A percentile compares a stretch with the other conserved stretches of the same genome.
phyloP scores from a whole-genome alignment of 2,329 filamentous ascomycete species.

The Lasiodiplodia sp. region DNA sequence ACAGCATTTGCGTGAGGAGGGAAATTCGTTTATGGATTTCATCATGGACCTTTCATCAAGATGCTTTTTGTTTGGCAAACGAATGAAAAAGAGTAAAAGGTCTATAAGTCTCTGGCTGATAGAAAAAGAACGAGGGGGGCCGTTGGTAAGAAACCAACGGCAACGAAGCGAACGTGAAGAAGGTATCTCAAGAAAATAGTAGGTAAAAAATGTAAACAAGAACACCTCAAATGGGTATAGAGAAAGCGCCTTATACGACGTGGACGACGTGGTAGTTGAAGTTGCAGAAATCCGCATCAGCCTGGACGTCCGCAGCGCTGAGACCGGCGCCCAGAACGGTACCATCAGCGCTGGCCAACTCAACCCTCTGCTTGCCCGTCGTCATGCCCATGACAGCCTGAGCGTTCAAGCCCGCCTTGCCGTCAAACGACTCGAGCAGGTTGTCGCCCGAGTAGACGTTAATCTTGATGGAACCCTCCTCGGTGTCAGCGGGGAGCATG shows the following conservation, averaged over 20 bases:
- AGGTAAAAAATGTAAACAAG: not conserved
- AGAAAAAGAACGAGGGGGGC: not conserved
- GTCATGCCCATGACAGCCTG: slow-evolving; percentile 11
- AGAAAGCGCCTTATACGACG: not conserved
- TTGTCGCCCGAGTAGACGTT: slow-evolving; percentile 11
- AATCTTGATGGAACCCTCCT: not conserved
- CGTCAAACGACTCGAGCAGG: slow-evolving; percentile 24
- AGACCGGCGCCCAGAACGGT: slow-evolving; percentile 1
- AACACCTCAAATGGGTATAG: not conserved
- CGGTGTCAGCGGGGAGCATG: slow-evolving; percentile 10
- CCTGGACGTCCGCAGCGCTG: slow-evolving; percentile 16
- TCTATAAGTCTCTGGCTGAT: not conserved
- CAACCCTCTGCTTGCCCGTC: slow-evolving; percentile 12
- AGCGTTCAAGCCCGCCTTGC: slow-evolving; percentile 19
- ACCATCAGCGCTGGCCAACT: slow-evolving; percentile 6
- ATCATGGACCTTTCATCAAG: not conserved
- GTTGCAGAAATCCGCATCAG: slow-evolving; percentile 25
- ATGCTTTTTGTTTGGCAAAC: not conserved
- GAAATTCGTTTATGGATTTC: not conserved
- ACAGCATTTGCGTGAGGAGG: not conserved
- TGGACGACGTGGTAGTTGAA: slow-evolving; percentile 28
- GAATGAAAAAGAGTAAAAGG: not conserved
- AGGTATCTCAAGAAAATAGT: not conserved
- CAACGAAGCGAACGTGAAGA: not conserved
- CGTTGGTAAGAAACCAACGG: not conserved